Conservation (phyloP, 495 filamentous ascomycete species). For the Daldinia caldariorum region DNA sequence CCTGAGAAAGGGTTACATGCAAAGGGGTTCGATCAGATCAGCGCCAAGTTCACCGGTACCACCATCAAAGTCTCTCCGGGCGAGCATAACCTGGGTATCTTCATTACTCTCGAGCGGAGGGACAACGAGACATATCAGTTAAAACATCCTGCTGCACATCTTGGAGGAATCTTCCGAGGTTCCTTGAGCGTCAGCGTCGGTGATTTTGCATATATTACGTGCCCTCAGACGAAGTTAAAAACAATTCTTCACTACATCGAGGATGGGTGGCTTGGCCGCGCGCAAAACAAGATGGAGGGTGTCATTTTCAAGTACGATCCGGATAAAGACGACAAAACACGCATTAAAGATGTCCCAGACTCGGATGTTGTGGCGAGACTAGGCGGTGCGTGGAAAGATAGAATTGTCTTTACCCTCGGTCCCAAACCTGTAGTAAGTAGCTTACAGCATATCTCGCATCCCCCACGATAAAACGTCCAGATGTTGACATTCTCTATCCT, state of each 20-base stretch:
- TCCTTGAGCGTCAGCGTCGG: conserved; percentile 85
- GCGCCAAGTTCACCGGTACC: conserved; percentile 97
- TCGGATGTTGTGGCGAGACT: conserved; percentile 85
- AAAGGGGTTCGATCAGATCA: conserved; percentile 92
- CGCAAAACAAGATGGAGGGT: conserved; percentile 90
- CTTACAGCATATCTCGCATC: conserved; percentile 1
- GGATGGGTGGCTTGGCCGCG: conserved; percentile 91
- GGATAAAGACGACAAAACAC: conserved; percentile 76
- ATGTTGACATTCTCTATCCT: conserved; percentile 17
- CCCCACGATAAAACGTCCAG: neutral
- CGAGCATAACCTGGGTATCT: conserved; percentile 94
- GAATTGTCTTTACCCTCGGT: conserved; percentile 62
- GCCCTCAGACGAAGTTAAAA: conserved; percentile 86
- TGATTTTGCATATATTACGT: conserved; percentile 86
- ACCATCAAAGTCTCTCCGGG: conserved; percentile 91
- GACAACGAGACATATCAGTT: conserved; percentile 92
- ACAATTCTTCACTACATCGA: conserved; percentile 91
- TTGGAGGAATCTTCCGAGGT: conserved; percentile 87
- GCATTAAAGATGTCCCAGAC: conserved; percentile 84
- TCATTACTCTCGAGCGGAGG: conserved; percentile 82
- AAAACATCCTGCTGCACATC: conserved; percentile 91
- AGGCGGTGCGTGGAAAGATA: conserved; percentile 81
- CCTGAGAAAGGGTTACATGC: conserved; percentile 90
- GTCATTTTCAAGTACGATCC: conserved; percentile 90
- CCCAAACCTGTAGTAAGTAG: conserved; percentile 63